Evolutionary conservation across 2,329 filamentous ascomycete genomes (phyloP).

Genomic region (Pestalotiopsis sp.): DNA sequence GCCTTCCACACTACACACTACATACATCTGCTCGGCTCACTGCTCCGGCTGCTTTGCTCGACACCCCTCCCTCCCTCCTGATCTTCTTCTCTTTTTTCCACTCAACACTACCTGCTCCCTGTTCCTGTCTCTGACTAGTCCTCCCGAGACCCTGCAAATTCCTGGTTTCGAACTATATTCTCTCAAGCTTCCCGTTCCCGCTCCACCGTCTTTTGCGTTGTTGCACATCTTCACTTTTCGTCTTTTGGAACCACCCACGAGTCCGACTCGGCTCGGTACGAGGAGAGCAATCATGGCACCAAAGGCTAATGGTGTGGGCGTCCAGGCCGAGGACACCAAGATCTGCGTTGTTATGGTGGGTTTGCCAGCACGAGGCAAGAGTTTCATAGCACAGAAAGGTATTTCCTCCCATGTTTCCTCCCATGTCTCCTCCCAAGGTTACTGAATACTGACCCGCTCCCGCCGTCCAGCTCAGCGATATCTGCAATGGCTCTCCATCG

Average conservation of each 20-base stretch:
- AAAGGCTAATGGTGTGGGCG: slow-evolving; percentile 65
- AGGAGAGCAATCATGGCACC: slow-evolving; percentile 32
- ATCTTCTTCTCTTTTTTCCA: not conserved
- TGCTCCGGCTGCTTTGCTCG: not conserved
- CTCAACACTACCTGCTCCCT: not conserved
- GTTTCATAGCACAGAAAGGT: slow-evolving; percentile 97
- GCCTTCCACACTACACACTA: not conserved
- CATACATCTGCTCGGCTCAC: not conserved
- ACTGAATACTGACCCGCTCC: not conserved
- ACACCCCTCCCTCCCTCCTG: not conserved
- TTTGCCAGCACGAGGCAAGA: slow-evolving; percentile 92
- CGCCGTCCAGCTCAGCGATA: slow-evolving; percentile 75
- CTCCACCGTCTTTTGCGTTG: not conserved
- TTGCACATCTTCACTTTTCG: slow-evolving; percentile 20
- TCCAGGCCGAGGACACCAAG: slow-evolving; percentile 92
- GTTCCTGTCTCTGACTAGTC: not conserved
- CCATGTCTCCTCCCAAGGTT: not conserved
- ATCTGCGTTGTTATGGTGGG: slow-evolving; percentile 99
- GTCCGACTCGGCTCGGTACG: slow-evolving; percentile 15
- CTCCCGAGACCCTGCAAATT: not conserved
- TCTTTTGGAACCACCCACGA: slow-evolving; percentile 19
- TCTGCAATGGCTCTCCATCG: slow-evolving; percentile 93
- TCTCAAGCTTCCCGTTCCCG: not conserved
- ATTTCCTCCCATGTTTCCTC: slow-evolving; percentile 34
- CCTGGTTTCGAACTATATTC: not conserved